These are phyloP conservation scores for Castanea crenata DNA, from an alignment of 306 rosid genomes.

Conservation along the genomic window DNA sequence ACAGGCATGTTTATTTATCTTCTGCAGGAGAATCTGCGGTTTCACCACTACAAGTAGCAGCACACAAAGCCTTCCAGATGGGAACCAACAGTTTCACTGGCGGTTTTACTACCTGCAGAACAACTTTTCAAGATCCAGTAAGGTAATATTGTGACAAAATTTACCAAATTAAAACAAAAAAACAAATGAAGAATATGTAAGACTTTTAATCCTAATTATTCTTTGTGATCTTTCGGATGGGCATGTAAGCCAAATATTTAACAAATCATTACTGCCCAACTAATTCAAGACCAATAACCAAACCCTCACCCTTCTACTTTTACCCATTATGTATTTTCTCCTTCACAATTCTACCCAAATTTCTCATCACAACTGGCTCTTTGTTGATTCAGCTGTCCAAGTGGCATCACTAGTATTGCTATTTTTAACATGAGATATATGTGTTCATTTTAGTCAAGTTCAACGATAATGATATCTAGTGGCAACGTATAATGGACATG, in stretches of 20 bases:
- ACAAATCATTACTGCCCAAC: neutral
- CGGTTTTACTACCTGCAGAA: slow-evolving; percentile 57
- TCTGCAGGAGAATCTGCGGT: neutral
- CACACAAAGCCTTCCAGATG: slow-evolving; percentile 85
- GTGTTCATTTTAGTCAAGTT: neutral
- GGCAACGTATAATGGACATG: neutral
- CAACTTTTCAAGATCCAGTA: slow-evolving; percentile 11
- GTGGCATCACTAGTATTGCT: neutral
- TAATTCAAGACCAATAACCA: neutral
- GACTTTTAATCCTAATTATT: neutral
- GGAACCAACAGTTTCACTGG: slow-evolving; percentile 75
- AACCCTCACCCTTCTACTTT: neutral
- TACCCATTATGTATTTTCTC: neutral
- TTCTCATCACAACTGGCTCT: too few relatives aligned
- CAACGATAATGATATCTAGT: neutral
- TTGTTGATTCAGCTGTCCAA: neutral
- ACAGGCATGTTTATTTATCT: neutral
- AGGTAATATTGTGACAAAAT: neutral
- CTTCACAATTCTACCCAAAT: neutral
- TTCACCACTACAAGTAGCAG: slow-evolving; percentile 44
- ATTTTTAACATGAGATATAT: neutral
- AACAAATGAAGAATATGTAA: neutral
- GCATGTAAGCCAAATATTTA: neutral
- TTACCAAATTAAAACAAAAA: neutral
- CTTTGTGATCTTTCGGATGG: neutral